Base-by-base conservation (phyloP, 2,329 filamentous ascomycete species). In the Orbilia javanica region DNA sequence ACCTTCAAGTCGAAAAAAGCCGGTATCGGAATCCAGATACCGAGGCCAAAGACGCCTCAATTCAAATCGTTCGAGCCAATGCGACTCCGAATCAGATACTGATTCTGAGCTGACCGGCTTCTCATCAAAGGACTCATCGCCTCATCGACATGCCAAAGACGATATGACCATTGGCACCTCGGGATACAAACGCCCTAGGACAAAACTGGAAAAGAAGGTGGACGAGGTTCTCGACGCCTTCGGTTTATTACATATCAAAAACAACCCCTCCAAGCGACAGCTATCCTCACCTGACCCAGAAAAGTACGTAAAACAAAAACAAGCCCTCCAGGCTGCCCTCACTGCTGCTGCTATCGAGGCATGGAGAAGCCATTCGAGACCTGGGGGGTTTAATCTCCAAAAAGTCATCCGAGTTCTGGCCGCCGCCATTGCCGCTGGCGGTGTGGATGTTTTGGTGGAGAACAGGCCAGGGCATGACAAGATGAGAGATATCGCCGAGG, bases 321-420 rank as follows among this genome's bases (percentile, higher is more conserved):
- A 78, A 72, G 74, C 74, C 7, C 34, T 78, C 13, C 74, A 78
- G 44, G 74, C 74, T 44, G 74, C 74, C 11, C 62, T 78, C 13
- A 78, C 74, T 4, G 74, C 74, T 13, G 74, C 74, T 4, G 74
- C 74, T 11, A 78, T 78, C 27, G 74, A 78, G 44, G 74, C 74
- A 20, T 78, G 74, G 74, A 60, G 74, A 29, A 78, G 67, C 15
- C 74, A 78, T 36, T 78, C 74, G 5, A 78, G 68, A 42, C 74
- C 74, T 8, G 74, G 74, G 15, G 74, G 74, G 10, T 53, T 78
- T n/a, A 72, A 72, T 42, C 27, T 72, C 20, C 67, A 78, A 27
- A 78, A 78, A 22, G 62, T 78, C 34, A 50, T 78, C 36, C 48
- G 60, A 36, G 62, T 78, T n/a, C 15, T 78, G 25, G 74, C 68